phyloP scores from a whole-genome alignment of 805 yeast genomes.

The Pichia occidentalis region DNA sequence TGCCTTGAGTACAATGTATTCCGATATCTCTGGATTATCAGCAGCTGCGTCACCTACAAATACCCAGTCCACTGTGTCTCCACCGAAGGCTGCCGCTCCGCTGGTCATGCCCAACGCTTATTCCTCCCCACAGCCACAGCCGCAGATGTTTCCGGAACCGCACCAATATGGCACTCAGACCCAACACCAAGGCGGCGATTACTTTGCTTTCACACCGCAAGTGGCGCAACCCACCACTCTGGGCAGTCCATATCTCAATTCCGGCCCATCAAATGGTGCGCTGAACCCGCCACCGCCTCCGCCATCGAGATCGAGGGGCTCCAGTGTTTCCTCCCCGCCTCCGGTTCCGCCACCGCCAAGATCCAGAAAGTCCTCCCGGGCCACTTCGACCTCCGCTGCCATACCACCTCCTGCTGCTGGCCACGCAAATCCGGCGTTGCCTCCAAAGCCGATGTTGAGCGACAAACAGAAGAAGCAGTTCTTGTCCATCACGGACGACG shows the following conservation, averaged over 20 bases:
- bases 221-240: not conserved
- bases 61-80: not conserved
- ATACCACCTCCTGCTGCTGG: not conserved
- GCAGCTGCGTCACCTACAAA: slow-evolving; percentile 6
- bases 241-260: not conserved
- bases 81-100: not conserved
- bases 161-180: no score
- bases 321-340: slow-evolving; percentile 15
- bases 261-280: slow-evolving; percentile 1
- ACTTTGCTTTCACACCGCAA: not conserved
- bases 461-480: slow-evolving; percentile 26
- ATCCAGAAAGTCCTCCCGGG: slow-evolving; percentile 23
- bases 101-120: not conserved
- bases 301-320: slow-evolving; percentile 20
- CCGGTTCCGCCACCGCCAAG: slow-evolving; percentile 23
- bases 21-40: slow-evolving; percentile 12
- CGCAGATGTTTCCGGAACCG: not conserved
- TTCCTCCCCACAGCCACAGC: not conserved
- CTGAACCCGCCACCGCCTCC: slow-evolving; percentile 23
- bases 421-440: slow-evolving; percentile 20
- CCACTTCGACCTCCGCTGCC: slow-evolving; percentile 16
- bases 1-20: not conserved
- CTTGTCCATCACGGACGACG: slow-evolving; percentile 16
- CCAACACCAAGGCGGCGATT: no score
- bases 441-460: slow-evolving; percentile 28